Percentiles rank a stretch among this genome's conserved stretches.
phyloP scores from a whole-genome alignment of 2,329 filamentous ascomycete genomes.

The Trichoderma sp. region DNA sequence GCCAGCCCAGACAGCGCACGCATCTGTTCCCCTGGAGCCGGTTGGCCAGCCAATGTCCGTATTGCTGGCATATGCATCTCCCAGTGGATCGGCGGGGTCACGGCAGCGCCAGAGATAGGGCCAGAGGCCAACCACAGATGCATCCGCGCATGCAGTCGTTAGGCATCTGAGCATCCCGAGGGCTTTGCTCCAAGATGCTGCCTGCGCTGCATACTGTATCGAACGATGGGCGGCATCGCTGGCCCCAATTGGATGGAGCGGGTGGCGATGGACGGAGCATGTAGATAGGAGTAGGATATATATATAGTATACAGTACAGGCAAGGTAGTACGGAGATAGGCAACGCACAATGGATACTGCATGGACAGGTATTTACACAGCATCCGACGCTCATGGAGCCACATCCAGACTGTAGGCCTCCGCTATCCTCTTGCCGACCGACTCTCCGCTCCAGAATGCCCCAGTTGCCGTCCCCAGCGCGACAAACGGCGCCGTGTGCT shows the following conservation, averaged over 20 bases:
- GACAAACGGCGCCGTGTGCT: constrained; percentile 88
- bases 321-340: not conserved
- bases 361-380: not conserved
- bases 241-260: not conserved
- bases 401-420: constrained; percentile 46
- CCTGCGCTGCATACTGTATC: not conserved
- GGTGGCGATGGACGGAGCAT: no score
- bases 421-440: constrained; percentile 63
- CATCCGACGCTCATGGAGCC: not conserved
- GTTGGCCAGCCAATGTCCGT: constrained; percentile 14
- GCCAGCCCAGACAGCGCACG: constrained; percentile 7
- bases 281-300: not conserved
- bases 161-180: constrained; percentile 9
- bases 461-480: constrained; percentile 85
- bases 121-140: constrained; percentile 4
- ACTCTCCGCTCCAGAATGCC: constrained; percentile 88
- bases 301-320: not conserved
- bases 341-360: not conserved
- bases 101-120: constrained; percentile 4
- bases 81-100: constrained; percentile 15
- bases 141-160: constrained; percentile 3
- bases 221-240: no score
- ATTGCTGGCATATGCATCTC: constrained; percentile 16
- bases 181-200: not conserved
- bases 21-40: constrained; percentile 8